phyloP scores from a whole-genome alignment of 2,329 filamentous ascomycete genomes.

The Fusarium penzigii region DNA sequence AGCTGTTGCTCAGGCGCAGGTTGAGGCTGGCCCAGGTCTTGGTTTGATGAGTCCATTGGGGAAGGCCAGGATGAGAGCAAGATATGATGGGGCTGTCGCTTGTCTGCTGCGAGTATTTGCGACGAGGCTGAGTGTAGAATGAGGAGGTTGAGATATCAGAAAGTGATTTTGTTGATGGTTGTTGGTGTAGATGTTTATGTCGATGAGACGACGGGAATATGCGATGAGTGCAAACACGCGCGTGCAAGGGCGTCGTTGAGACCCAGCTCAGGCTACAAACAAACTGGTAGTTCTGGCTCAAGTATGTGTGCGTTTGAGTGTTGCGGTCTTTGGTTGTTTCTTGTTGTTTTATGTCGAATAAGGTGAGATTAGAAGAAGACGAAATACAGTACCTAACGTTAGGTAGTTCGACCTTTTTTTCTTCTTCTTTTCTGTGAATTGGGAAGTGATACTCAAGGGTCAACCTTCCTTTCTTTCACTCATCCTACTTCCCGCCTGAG shows the following conservation, averaged over 20 bases:
- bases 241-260: not conserved
- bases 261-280: not conserved
- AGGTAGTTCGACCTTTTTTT: too few species aligned
- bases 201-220: not conserved
- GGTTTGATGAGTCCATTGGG: constrained; percentile 22
- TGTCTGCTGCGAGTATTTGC: not conserved
- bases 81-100: not conserved
- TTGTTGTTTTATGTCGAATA: too few species aligned
- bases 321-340: too few species aligned
- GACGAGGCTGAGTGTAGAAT: not conserved
- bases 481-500: too few species aligned
- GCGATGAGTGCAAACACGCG: not conserved
- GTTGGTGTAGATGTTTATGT: not conserved
- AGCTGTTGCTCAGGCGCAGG: constrained; percentile 22
- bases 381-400: too few species aligned
- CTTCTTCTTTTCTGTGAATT: not conserved
- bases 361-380: too few species aligned
- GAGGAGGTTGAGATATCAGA: too few species aligned
- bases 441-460: not conserved
- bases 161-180: not conserved
- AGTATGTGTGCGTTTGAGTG: too few species aligned
- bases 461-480: not conserved
- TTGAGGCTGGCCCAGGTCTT: constrained; percentile 21
- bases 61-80: not conserved
- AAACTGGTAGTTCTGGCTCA: not conserved